Percentiles rank a stretch among this genome's conserved stretches.
These are phyloP conservation scores for Wickerhamiella allomyrinae DNA, from an alignment of 805 yeast species.

Conservation along the genomic window DNA sequence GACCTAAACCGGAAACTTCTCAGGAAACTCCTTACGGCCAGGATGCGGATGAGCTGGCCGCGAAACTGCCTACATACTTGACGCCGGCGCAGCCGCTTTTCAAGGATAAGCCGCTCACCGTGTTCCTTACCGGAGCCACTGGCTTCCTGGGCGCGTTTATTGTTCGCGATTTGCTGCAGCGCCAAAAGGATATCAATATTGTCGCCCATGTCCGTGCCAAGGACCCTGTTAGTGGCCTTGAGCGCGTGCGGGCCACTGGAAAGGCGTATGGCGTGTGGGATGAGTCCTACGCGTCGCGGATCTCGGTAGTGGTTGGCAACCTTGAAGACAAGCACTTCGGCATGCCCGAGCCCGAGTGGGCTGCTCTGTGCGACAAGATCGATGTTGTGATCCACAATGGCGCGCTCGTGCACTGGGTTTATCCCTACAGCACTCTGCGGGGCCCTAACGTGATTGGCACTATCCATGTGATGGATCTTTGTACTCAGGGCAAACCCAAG, in stretches of 20 bases:
- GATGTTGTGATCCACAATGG: conserved; percentile 92
- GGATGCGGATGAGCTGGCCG: conserved; percentile 50
- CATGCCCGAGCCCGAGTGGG: conserved; percentile 43
- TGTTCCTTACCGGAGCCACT: conserved; percentile 88
- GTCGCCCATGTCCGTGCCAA: conserved; percentile 87
- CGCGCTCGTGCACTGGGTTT: conserved; percentile 98
- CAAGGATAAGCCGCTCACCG: conserved; percentile 33
- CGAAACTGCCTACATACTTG: conserved; percentile 33
- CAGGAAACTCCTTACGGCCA: conserved; percentile 39
- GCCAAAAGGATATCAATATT: conserved; percentile 42
- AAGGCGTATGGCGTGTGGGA: conserved; percentile 73
- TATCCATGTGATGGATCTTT: conserved; percentile 63
- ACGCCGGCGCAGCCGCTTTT: conserved; percentile 30
- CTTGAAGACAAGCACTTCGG: conserved; percentile 66
- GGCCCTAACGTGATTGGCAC: conserved; percentile 90
- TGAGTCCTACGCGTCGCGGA: conserved; percentile 38
- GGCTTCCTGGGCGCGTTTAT: conserved; percentile 93
- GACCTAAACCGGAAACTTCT: conserved; percentile 17
- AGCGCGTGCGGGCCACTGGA: conserved; percentile 63
- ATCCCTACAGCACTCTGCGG: conserved; percentile 78
- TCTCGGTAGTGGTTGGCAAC: conserved; percentile 73
- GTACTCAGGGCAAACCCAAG: conserved; percentile 71
- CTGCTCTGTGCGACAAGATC: conserved; percentile 37
- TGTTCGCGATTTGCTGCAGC: conserved; percentile 55
- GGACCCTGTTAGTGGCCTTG: conserved; percentile 50